These are phyloP conservation scores for Camelina neglecta DNA, from an alignment of 345 rosid species.

Conservation along the genomic window DNA sequence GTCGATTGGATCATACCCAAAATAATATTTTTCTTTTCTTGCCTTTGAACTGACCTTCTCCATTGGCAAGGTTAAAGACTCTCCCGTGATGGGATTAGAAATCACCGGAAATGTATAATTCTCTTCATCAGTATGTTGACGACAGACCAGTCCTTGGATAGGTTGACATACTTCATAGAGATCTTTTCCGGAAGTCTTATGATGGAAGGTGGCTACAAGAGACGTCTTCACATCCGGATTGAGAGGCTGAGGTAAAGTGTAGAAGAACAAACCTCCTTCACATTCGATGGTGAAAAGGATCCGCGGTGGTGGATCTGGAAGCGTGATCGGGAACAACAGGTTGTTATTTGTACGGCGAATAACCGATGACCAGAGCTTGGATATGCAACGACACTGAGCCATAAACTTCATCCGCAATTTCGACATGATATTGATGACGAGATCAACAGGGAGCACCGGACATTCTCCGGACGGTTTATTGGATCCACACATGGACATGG, in stretches of 20 bases:
- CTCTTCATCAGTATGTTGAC: not conserved
- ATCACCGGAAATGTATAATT: not conserved
- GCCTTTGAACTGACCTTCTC: no score
- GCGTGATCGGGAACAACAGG: slow-evolving; percentile 4
- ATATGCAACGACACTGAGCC: slow-evolving; percentile 15
- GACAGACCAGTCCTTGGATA: not conserved
- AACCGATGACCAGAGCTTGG: slow-evolving; percentile 26
- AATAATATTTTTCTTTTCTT: not conserved
- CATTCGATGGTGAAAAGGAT: not conserved
- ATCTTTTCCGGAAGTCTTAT: not conserved
- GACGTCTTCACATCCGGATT: not conserved
- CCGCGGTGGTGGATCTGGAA: not conserved
- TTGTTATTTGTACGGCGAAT: slow-evolving; percentile 2
- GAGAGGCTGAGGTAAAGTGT: not conserved
- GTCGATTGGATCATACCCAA: slow-evolving; percentile 21
- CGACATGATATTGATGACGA: not conserved
- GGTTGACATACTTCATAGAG: not conserved
- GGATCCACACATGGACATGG: not conserved
- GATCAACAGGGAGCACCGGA: not conserved
- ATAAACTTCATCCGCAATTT: not conserved
- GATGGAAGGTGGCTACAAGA: not conserved
- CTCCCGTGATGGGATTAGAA: slow-evolving; percentile 13
- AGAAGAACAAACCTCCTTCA: not conserved
- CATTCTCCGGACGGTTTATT: not conserved
- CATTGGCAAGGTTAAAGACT: not conserved